Base-by-base conservation (phyloP, 116 monocot genomes). In the Papilionanthe hybrid region DNA sequence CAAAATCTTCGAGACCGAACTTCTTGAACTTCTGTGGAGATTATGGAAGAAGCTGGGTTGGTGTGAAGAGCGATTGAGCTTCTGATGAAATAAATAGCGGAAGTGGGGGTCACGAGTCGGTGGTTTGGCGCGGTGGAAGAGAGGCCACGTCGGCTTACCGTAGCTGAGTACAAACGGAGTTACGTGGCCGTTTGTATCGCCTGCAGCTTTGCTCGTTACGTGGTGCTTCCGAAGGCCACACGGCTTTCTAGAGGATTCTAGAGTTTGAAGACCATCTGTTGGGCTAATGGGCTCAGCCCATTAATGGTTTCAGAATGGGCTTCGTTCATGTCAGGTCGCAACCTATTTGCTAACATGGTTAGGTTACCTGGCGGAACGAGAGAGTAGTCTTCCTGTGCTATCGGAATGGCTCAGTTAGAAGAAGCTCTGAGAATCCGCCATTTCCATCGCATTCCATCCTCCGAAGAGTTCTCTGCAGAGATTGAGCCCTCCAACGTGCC, bases 401-500 rank as follows among this genome's bases (percentile, higher is more conserved):
- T 22, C 1, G 12, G 25, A 7, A 81, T 81, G 73, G 43, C 77
- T 55, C 25, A 42, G 55, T 42, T 88, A 45, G 83, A 81, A 56
- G 83, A 77, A 28, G 43, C 86, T 28, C 78, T 88, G 15, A 79
- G 76, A 19, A 72, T 85, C 44, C 81, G 63, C 47, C 79, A 78
- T 15, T 81, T 88, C 74, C 66, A 77, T 10, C 67, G 45, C 1
- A 44, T 80, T 1, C 85, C 88, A 1, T 90, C 88, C 7, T 55
- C 88, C 18, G 79, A 88, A 1, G 77, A 86, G 22, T 94, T 94
- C 76, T 74, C 85, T 17, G 50, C 86, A 20, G 41, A 49, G 13
- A 84, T 94, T 60, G 94, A 94, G 42, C 80, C 89, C 37, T 75
- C 29, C 45, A 88, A 91, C 75, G 81, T 83, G 27, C 94, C 94